A percentile compares a stretch with the other conserved stretches of the same genome.
Evolutionary conservation across 805 yeast genomes (phyloP).

Genomic region (Candida wancherniae): DNA sequence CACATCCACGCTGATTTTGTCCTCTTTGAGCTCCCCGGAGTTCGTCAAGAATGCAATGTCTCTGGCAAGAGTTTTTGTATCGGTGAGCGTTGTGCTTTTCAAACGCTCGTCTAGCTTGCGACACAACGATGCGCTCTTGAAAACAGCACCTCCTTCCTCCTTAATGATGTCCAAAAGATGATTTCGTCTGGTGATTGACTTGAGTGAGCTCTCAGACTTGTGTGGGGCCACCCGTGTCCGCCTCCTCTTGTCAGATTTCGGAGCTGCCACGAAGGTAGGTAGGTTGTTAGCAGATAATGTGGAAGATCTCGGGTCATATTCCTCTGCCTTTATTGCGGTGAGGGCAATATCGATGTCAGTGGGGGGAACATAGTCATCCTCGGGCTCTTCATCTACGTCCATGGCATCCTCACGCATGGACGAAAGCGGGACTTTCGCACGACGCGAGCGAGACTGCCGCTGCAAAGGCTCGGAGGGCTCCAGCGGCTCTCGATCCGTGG

Average conservation of each 20-base stretch:
- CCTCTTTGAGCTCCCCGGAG: slow-evolving; percentile 20
- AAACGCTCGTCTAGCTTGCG: slow-evolving; percentile 29
- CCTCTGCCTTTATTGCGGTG: slow-evolving; percentile 1
- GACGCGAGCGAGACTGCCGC: no score
- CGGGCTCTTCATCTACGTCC: not conserved
- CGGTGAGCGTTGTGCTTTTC: slow-evolving; percentile 27
- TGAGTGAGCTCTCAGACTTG: slow-evolving; percentile 19
- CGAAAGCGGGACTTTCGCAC: no score
- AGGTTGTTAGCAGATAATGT: slow-evolving; percentile 8
- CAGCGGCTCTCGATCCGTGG: no score
- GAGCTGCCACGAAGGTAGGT: slow-evolving; percentile 8
- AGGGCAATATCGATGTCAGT: not conserved
- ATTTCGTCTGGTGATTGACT: slow-evolving; percentile 26
- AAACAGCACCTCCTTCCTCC: slow-evolving; percentile 36
- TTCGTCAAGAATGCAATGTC: slow-evolving; percentile 28
- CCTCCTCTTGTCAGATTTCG: slow-evolving; percentile 1
- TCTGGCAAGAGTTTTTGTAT: slow-evolving; percentile 35
- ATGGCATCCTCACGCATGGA: no score
- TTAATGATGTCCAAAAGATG: slow-evolving; percentile 27
- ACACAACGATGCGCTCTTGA: slow-evolving; percentile 30
- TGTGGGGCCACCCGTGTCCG: not conserved
- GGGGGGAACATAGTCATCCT: not conserved
- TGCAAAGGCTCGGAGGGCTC: no score
- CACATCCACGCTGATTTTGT: slow-evolving; percentile 19
- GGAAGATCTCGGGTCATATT: not conserved